Conservation (phyloP, 2,329 filamentous ascomycete species). For the Onygenales sp. region DNA sequence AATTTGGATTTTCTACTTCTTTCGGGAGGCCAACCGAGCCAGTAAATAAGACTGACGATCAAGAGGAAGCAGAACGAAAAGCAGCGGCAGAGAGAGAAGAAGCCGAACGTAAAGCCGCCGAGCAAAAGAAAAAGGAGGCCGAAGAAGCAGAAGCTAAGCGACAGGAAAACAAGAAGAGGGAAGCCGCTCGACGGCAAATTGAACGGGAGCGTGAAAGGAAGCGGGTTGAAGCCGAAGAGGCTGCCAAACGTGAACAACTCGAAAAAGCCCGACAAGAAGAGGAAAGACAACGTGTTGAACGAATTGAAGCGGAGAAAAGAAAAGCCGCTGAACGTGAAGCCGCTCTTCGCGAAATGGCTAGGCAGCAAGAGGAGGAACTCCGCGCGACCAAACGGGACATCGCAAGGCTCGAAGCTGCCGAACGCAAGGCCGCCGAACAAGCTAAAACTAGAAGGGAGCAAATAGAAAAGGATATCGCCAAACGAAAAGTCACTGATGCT, state of each 20-base stretch:
- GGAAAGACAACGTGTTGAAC: neutral
- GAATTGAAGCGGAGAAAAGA: slow-evolving; percentile 2
- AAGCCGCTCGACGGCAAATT: slow-evolving; percentile 2
- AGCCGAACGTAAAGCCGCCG: neutral
- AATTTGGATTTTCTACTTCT: neutral
- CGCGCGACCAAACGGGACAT: slow-evolving; percentile 5
- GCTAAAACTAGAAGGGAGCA: slow-evolving; percentile 4
- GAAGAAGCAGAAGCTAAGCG: slow-evolving; percentile 5
- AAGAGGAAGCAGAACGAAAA: slow-evolving; percentile 2
- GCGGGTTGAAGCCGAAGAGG: slow-evolving; percentile 7
- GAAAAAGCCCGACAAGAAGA: slow-evolving; percentile 7
- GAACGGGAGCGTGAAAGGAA: neutral
- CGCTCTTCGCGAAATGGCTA: slow-evolving; percentile 9
- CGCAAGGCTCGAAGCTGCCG: slow-evolving; percentile 1
- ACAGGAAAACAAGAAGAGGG: slow-evolving; percentile 6
- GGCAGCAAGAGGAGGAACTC: slow-evolving; percentile 7
- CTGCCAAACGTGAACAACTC: slow-evolving; percentile 5
- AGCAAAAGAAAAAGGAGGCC: slow-evolving; percentile 6
- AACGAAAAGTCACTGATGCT: slow-evolving; percentile 8
- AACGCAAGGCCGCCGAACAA: neutral
- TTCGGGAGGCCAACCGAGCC: neutral
- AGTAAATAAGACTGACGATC: slow-evolving; percentile 2
- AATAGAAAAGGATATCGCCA: slow-evolving; percentile 11
- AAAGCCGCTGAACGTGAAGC: slow-evolving; percentile 9
- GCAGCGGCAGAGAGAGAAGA: slow-evolving; percentile 1